Percentiles rank a stretch among this genome's conserved stretches.
These are phyloP conservation scores for Cladorrhinum samala DNA, from an alignment of 495 filamentous ascomycete genomes.

Conservation along the genomic window DNA sequence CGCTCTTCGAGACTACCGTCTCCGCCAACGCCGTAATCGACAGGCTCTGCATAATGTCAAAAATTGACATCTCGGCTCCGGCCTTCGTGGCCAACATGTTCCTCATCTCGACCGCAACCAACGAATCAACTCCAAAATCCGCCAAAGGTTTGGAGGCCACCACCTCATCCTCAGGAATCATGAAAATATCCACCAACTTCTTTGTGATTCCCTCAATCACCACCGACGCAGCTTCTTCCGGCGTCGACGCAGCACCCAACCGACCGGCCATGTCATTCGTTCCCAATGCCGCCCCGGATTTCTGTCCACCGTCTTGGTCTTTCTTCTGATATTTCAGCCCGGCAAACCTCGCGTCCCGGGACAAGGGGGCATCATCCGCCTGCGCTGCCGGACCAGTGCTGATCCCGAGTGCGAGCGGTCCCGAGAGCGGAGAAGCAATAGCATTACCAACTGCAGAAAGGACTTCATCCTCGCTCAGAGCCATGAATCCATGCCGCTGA, in stretches of 20 bases:
- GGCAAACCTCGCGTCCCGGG: slow-evolving; percentile 17
- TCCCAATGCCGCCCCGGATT: background rate
- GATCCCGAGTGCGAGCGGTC: slow-evolving; percentile 17
- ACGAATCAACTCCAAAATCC: slow-evolving; percentile 40
- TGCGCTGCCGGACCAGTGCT: slow-evolving; percentile 19
- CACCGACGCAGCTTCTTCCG: slow-evolving; percentile 5
- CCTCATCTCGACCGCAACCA: slow-evolving; percentile 44
- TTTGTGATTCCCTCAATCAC: slow-evolving; percentile 15
- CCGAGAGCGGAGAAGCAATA: slow-evolving; percentile 20
- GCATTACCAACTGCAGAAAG: slow-evolving; percentile 19
- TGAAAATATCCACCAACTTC: slow-evolving; percentile 31
- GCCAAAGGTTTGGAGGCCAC: slow-evolving; percentile 18
- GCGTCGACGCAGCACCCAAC: slow-evolving; percentile 6
- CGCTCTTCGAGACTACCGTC: slow-evolving; percentile 19
- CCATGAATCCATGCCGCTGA: slow-evolving; percentile 17
- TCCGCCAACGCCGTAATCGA: slow-evolving; percentile 25
- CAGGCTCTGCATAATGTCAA: slow-evolving; percentile 36
- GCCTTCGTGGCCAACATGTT: slow-evolving; percentile 35
- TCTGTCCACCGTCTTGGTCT: background rate
- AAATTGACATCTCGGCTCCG: slow-evolving; percentile 34
- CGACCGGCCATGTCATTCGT: slow-evolving; percentile 10
- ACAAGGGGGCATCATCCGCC: slow-evolving; percentile 1
- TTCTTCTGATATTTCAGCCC: slow-evolving; percentile 13
- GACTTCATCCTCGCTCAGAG: slow-evolving; percentile 18
- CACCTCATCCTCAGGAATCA: slow-evolving; percentile 32